Conservation (phyloP, 352 stramenopile species). For the Peronospora tabacina region DNA sequence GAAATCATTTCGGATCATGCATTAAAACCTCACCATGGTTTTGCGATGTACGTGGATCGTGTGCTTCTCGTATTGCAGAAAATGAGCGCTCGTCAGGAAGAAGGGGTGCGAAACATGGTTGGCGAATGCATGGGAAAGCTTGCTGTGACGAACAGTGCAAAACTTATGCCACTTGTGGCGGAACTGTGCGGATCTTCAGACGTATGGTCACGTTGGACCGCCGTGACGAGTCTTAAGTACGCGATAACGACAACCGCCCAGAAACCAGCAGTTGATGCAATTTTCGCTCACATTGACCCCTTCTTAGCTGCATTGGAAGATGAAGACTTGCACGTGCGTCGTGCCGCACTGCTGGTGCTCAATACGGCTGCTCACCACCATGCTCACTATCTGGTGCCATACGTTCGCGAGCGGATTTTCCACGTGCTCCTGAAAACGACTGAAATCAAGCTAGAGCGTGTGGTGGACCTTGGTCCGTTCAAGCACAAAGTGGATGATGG, state of each 20-base stretch:
- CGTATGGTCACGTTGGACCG: slow-evolving; percentile 80
- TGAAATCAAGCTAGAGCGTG: slow-evolving; percentile 92
- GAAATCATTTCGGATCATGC: slow-evolving; percentile 91
- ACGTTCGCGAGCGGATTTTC: slow-evolving; percentile 84
- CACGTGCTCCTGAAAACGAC: slow-evolving; percentile 87
- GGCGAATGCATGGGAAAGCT: slow-evolving; percentile 95
- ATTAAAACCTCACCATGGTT: slow-evolving; percentile 63
- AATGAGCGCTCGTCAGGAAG: slow-evolving; percentile 89
- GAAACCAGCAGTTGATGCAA: slow-evolving; percentile 29
- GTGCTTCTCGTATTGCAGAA: slow-evolving; percentile 92
- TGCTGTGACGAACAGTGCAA: slow-evolving; percentile 81
- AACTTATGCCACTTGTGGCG: slow-evolving; percentile 88
- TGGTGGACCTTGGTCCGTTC: slow-evolving; percentile 97
- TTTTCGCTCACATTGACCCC: slow-evolving; percentile 73
- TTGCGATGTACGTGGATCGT: slow-evolving; percentile 65
- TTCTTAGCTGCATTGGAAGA: slow-evolving; percentile 92
- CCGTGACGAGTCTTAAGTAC: slow-evolving; percentile 91
- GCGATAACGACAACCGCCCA: slow-evolving; percentile 41
- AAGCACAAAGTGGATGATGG: slow-evolving; percentile 96
- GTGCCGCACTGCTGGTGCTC: slow-evolving; percentile 91
- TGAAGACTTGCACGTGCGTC: slow-evolving; percentile 92
- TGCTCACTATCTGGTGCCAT: slow-evolving; percentile 62
- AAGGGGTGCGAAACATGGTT: slow-evolving; percentile 96
- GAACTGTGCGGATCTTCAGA: slow-evolving; percentile 57
- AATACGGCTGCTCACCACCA: slow-evolving; percentile 96